Evolutionary conservation across 1,139 yeast species (phyloP), one percentile per base, ranked within the genome.

Genomic region (Lodderomyces elongisporus): DNA sequence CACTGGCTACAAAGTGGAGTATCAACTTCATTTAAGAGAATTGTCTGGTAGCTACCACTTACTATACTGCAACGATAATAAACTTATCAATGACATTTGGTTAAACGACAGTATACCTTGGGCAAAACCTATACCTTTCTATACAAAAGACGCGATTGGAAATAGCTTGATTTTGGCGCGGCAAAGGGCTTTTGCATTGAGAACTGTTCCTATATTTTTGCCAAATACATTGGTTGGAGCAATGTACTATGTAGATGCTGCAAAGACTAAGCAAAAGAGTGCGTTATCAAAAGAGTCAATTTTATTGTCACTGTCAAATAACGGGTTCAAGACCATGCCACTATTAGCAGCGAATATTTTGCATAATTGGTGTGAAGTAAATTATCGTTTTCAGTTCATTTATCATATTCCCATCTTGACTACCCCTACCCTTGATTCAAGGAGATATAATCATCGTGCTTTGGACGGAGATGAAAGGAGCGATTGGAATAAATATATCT

Each of bases 1-100:
- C 35, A 56, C 65, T 1, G 68, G 68, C 1, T 62, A 54, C 43
- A 57, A 54, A 37, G 40, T 61, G 15, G 66, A 60, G 35, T 42
- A 51, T 28, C 64, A 56, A 35, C 40, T 56, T 9, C 39, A 43
- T 14, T 21, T 50, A 5, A 36, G 38, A 6, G 31, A 39, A 5
- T 39, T 46, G 30, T 25, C 14, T 1, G 48, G 47, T 17, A 45
- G 46, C 14, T 54, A 44, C 30, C 57, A 49, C 34, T 42, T 62
- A 25, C 38, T 58, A 8, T 56, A 60, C 33, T 62, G 66, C 33
- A 45, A 48, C 28, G 64, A 61, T 35, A 58, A 58, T 36, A 58
- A 53, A 35, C 37, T 59, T 16, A 47, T 59, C 4, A 51, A 44
- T 30, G 63, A 58, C 33, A 30, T 46, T 13, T 36, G 44, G 45